A percentile compares a stretch with the other conserved stretches of the same genome.
Evolutionary conservation across 176 grass and related monocot genomes (phyloP).

Genomic region (Phyllostachys edulis): DNA sequence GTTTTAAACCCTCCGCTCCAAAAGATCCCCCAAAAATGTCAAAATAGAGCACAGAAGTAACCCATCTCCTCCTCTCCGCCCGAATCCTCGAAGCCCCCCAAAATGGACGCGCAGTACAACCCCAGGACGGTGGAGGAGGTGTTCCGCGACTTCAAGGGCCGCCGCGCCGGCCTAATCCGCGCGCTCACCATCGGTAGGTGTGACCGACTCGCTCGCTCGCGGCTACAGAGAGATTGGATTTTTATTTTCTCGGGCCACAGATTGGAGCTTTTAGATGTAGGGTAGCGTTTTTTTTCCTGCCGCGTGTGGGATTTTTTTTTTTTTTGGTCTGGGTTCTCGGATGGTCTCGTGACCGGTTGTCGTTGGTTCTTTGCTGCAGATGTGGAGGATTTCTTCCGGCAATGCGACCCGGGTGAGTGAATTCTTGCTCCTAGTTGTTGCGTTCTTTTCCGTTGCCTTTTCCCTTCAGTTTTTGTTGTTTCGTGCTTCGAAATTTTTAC

Average conservation of each 20-base stretch:
- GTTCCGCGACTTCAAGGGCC: constrained; percentile 90
- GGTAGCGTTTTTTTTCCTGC: not conserved
- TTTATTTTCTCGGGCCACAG: not conserved
- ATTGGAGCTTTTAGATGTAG: not conserved
- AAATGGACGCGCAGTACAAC: constrained; percentile 82
- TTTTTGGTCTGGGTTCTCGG: not conserved
- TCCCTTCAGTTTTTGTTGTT: not conserved
- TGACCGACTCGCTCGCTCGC: not conserved
- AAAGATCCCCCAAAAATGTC: constrained; percentile 16
- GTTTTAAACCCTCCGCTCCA: constrained; percentile 21
- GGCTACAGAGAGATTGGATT: not conserved
- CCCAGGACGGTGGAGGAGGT: constrained; percentile 95
- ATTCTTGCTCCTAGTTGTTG: constrained; percentile 1
- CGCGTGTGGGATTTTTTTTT: not conserved
- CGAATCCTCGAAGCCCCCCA: not conserved
- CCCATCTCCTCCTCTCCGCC: not conserved
- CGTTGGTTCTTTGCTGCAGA: constrained; percentile 57
- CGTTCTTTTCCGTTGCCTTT: not conserved
- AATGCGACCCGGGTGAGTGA: constrained; percentile 93
- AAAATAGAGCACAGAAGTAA: not conserved
- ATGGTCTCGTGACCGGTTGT: constrained; percentile 22
- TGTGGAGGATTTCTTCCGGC: constrained; percentile 88
- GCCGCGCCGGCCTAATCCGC: constrained; percentile 74
- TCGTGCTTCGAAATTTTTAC: not conserved
- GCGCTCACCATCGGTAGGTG: constrained; percentile 76